Evolutionary conservation across 805 yeast species (phyloP), one percentile per base, ranked within the genome.

Genomic region (Blastobotrys terrestris): DNA sequence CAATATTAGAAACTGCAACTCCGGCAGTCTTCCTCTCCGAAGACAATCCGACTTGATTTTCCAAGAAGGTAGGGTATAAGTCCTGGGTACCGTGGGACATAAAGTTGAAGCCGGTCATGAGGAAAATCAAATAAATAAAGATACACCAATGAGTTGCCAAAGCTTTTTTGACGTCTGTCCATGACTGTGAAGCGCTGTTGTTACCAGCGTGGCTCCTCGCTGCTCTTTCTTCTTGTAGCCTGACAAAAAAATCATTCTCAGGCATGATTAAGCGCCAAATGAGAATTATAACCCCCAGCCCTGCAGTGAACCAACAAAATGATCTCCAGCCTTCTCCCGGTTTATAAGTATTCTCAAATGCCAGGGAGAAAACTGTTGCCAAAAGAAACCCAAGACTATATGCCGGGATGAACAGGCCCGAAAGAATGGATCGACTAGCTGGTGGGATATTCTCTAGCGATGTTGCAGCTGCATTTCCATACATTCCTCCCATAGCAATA

Each of bases 331-430:
- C 75, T 78, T 45, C 77, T 2, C 77, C 74, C 57, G 80, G 77
- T 2, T 64, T 57, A 26, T 26, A 26, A 51, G 76, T 76, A 52
- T 73, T 70, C 6, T 58, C 61, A 54, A 83, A 72, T 11, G 87
- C 88, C 57, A 87, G 72, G 62, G 72, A 77, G 69, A 84, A 84
- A n/a, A 81, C 69, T 39, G 79, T 82, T 1, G 83, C 86, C 20
- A 83, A 70, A 48, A 84, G 73, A 60, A 80, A 83, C 8, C 89
- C 90, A 54, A 83, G 71, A n/a, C 83, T 82, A 58, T 84, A 87
- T 54, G 95, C 95, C 63, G 85, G 85, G 68, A 86, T 92, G 64
- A 88, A 79, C 42, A 85, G 66, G 48, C 88, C 89, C 13, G 84
- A 78, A 21, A 84, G 62, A 42, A 81, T 67, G 43, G 85, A 84